phyloP scores from a whole-genome alignment of 2,329 filamentous ascomycete species.

The Aspergillus sp. region DNA sequence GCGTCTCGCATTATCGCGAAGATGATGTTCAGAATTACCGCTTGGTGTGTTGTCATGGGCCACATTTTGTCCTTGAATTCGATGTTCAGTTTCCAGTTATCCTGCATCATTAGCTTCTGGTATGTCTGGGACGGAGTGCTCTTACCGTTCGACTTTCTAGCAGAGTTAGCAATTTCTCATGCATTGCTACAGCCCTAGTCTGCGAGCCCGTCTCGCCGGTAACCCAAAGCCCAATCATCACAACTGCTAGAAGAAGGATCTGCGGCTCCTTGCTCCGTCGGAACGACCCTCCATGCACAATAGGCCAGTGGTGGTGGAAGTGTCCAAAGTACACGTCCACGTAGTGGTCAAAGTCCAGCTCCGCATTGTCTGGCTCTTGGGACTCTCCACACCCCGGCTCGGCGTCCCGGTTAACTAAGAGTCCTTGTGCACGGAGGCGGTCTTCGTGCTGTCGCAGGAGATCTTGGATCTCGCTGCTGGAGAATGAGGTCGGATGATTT shows the following conservation, averaged over 20 bases:
- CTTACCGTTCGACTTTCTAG: neutral
- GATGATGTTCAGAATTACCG: neutral
- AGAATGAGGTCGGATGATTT: neutral
- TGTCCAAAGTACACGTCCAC: neutral
- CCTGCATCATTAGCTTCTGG: neutral
- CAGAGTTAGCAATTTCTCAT: neutral
- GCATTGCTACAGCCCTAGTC: neutral
- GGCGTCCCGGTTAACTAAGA: neutral
- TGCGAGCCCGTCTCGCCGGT: neutral
- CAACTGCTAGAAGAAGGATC: neutral
- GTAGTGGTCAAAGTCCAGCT: neutral
- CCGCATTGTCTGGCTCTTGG: neutral
- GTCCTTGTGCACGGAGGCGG: neutral
- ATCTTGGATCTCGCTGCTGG: neutral
- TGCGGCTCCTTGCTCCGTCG: neutral
- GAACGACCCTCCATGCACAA: neutral
- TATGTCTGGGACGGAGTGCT: no score
- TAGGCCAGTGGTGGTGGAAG: slow-evolving; percentile 1
- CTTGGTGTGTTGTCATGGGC: neutral
- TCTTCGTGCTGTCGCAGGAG: neutral
- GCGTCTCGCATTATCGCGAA: neutral
- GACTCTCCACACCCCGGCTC: neutral
- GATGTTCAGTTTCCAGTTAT: neutral
- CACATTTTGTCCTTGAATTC: neutral
- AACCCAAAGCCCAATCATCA: neutral